Evolutionary conservation across 1,284 basidiomycete species (phyloP), one percentile per base, ranked within the genome.

Genomic region (Testicularia cyperi): DNA sequence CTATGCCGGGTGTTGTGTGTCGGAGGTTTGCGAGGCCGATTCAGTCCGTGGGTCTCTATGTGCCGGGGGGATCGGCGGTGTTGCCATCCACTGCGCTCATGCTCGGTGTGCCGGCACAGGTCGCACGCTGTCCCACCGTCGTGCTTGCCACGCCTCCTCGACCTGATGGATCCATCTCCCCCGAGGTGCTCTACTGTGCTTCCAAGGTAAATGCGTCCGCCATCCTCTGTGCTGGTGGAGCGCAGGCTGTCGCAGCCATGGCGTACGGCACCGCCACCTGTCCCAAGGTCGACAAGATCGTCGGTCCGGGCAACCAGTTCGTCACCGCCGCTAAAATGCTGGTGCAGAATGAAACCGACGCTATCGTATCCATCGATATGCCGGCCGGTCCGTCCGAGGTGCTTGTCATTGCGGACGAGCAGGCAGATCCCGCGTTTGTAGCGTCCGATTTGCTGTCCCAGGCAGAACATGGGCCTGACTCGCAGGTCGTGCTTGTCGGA

Each of bases 251-350:
- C n/a, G 90, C 91, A 13, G 94, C 92, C 0, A 82, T 99, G 79
- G 95, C 95, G 1, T 98, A 97, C 77, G 95, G 95, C 13, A 98
- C 95, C 5, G 82, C 87, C 74, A 87, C 86, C 3, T 91, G 94
- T 7, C 91, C 92, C n/a, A 98, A 99, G 80, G 95, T 98, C 14
- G 95, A 98, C 82, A 99, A 78, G 60, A 94, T 98, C 67, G 95
- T 96, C 70, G 95, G 95, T 15, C 95, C 95, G 3, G 95, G 95
- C 19, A 98, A 98, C 77, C 95, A 98, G 78, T 99, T 94, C 88
- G 95, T 99, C 20, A 98, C 94, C 0, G 95, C 95, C 1, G 94
- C 94, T 46, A 99, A 99, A 81, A 96, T 98, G 95, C 65, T 96
- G 55, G 92, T 97, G 16, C 92, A 96, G 78, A 96, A 96, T 77